Conservation (phyloP, 1,284 basidiomycete species). For the Ganoderma sp. region DNA sequence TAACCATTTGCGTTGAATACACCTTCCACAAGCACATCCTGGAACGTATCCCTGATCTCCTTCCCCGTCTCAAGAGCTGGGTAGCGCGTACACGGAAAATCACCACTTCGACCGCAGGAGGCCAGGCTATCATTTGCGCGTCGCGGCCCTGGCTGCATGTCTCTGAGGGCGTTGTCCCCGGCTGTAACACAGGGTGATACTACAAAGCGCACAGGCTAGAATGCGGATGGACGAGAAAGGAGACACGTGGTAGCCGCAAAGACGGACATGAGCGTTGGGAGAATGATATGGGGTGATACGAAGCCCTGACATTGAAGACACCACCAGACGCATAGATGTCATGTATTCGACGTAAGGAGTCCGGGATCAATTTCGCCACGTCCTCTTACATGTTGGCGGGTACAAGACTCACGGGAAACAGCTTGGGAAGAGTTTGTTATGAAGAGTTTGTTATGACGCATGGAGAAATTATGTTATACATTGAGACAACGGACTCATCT, state of each 20-base stretch:
- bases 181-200: not conserved
- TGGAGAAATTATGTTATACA: not conserved
- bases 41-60: constrained; percentile 20
- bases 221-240: not conserved
- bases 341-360: not conserved
- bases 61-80: constrained; percentile 33
- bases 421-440: not conserved
- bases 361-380: not conserved
- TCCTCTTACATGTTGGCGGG: not conserved
- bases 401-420: not conserved
- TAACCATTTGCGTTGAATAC: constrained; percentile 36
- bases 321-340: too few species aligned
- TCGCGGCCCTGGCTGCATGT: not conserved
- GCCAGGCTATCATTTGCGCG: not conserved
- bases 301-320: too few species aligned
- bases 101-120: not conserved
- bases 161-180: not conserved
- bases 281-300: not conserved
- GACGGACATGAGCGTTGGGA: not conserved
- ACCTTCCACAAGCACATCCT: constrained; percentile 30
- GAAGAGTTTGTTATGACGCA: not conserved
- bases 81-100: constrained; percentile 30
- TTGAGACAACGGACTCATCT: not conserved
- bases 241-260: not conserved
- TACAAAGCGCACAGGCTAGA: not conserved